Evolutionary conservation across 768 basidiomycete genomes (phyloP).

Genomic region (Termitomyces sp.): DNA sequence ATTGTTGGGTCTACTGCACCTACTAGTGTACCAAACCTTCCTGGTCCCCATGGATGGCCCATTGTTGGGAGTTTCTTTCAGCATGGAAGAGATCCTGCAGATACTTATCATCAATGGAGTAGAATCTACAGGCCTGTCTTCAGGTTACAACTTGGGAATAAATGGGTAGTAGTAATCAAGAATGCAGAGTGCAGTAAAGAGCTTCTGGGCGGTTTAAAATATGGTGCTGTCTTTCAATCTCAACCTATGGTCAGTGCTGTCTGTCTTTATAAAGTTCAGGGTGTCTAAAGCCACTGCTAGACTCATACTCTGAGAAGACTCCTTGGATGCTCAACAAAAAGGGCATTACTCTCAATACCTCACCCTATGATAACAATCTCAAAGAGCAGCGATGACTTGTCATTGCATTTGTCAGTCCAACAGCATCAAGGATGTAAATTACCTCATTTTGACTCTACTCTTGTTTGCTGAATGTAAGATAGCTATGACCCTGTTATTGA

Average conservation of each 20-base stretch:
- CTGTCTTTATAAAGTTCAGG: background rate
- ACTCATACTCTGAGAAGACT: conserved; percentile 8
- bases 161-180: conserved; percentile 12
- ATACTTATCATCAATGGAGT: conserved; percentile 14
- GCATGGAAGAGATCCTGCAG: conserved; percentile 11
- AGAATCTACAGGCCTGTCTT: conserved; percentile 14
- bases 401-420: conserved; percentile 13
- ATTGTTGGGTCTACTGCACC: conserved; percentile 7
- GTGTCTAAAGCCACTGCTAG: background rate
- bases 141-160: conserved; percentile 11
- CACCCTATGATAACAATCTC: conserved; percentile 9
- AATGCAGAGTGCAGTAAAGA: conserved; percentile 11
- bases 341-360: conserved; percentile 12
- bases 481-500: conserved; percentile 12
- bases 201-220: conserved; percentile 9
- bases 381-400: conserved; percentile 13
- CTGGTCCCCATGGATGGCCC: conserved; percentile 13
- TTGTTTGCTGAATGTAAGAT: background rate
- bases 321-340: conserved; percentile 6
- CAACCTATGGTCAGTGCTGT: conserved; percentile 8
- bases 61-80: conserved; percentile 14
- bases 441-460: background rate
- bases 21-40: conserved; percentile 7
- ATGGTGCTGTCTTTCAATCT: conserved; percentile 12
- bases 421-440: conserved; percentile 6